Percentiles rank a stretch among this genome's conserved stretches.
phyloP scores from a whole-genome alignment of 257 asterid genomes.

The Solanum etuberosum region DNA sequence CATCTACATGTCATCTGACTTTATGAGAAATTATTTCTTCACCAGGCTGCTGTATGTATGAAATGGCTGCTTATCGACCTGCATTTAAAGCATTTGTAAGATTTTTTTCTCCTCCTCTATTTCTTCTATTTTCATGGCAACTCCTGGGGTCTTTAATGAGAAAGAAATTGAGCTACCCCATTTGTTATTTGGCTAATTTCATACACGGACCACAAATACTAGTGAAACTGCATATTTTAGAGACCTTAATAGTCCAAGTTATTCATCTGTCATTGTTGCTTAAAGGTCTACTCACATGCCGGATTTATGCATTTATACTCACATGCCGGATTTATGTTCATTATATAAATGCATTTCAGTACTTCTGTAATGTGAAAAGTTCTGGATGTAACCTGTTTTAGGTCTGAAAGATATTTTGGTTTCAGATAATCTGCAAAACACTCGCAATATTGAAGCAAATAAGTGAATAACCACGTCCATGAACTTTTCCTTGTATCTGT shows the following conservation, averaged over 20 bases:
- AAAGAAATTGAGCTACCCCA: neutral
- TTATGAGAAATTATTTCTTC: neutral
- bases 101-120: neutral
- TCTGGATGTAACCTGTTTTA: neutral
- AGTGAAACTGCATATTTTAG: neutral
- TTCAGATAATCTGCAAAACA: neutral
- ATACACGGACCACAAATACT: neutral
- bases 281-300: neutral
- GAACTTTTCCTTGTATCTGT: neutral
- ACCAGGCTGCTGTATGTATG: constrained; percentile 95
- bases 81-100: constrained; percentile 99
- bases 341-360: neutral
- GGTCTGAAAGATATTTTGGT: neutral
- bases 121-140: neutral
- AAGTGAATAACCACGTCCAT: neutral
- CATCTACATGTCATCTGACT: neutral
- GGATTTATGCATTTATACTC: neutral
- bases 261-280: neutral
- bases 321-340: neutral
- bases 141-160: neutral
- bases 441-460: neutral
- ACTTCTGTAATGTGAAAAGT: neutral
- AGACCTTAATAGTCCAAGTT: neutral
- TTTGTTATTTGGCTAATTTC: neutral
- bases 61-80: constrained; percentile 98